These are phyloP conservation scores for Smithsoniella earleae DNA, from an alignment of 163 green algal species.

Conservation along the genomic window DNA sequence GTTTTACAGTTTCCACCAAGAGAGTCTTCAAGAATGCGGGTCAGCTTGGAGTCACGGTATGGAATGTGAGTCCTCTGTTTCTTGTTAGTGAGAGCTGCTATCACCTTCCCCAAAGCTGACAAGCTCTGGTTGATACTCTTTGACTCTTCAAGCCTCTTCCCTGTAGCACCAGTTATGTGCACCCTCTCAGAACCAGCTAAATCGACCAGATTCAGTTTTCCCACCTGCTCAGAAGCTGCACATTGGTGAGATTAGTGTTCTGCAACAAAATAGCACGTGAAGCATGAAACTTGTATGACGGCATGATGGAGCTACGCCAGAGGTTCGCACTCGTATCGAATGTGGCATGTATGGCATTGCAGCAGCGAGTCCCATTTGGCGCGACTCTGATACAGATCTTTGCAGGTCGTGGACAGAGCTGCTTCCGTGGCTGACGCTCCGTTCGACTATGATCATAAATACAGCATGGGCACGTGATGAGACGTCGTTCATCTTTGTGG, in stretches of 20 bases:
- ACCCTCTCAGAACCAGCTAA: slow-evolving; percentile 88
- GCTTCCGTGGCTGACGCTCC: slow-evolving; percentile 44
- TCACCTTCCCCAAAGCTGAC: slow-evolving; percentile 89
- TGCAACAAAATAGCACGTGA: slow-evolving; percentile 25
- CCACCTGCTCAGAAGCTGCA: slow-evolving; percentile 46
- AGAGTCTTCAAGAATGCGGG: slow-evolving; percentile 87
- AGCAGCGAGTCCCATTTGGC: slow-evolving; percentile 35
- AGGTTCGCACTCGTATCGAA: slow-evolving; percentile 46
- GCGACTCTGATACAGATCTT: slow-evolving; percentile 9
- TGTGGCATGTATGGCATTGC: slow-evolving; percentile 30
- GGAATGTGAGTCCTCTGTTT: slow-evolving; percentile 71
- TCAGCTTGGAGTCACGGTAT: slow-evolving; percentile 93
- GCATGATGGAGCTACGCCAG: background rate
- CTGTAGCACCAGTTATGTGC: slow-evolving; percentile 80
- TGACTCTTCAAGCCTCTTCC: slow-evolving; percentile 85
- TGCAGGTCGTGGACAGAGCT: slow-evolving; percentile 10
- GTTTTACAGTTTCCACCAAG: slow-evolving; percentile 93
- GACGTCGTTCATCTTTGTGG: slow-evolving; percentile 90
- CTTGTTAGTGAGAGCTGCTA: slow-evolving; percentile 81
- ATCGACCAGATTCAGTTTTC: slow-evolving; percentile 96
- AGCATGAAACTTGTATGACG: background rate
- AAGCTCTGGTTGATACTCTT: slow-evolving; percentile 97
- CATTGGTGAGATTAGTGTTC: background rate
- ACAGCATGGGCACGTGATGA: slow-evolving; percentile 81
- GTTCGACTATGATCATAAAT: slow-evolving; percentile 92